Base-by-base conservation (phyloP, 495 filamentous ascomycete species). In the Letharia lupina region DNA sequence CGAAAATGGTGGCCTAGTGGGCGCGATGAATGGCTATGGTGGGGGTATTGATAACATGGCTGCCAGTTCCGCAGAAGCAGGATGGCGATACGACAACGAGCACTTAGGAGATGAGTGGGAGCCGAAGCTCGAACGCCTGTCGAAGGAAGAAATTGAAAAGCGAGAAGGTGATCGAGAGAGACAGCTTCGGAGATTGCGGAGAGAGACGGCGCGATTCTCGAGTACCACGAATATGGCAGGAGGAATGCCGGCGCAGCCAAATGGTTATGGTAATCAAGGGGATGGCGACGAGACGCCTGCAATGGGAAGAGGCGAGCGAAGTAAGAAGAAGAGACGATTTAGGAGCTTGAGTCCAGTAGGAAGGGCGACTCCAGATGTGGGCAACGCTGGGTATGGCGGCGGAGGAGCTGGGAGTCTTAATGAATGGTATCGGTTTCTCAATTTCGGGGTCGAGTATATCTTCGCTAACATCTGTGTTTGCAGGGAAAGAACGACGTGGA, bases 91-190 rank as follows among this genome's bases (percentile, higher is more conserved):
- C 72, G 95, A 98, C 66, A 88, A 88, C 16, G 95, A 97, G 75
- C 87, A 90, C 40, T 79, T 98, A 5, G 91, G 86, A 37, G 88
- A 91, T 65, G 91, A 93, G 67, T 99, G 95, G 95, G 92, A 96
- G 69, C 92, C 93, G 0, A 93, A 91, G 76, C 83, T 99, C 2
- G 94, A 98, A 75, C 84, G 83, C 0, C 78, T 99, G 16, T 90
- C 86, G 4, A 95, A 96, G 72, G 94, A 98, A 70, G 94, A 99
- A 75, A 98, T 99, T 60, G 95, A 99, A 76, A 95, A 96, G 76
- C 84, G 95, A 40, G 94, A 99, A 75, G 91, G 91, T 62, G 95
- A 98, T 73, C 85, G 95, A 35, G 94, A 98, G 74, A 78, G 94
- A 40, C 91, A 98, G 77, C 88, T 96, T 44, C 78, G 94, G 40